These are phyloP conservation scores for Torulaspora globosa DNA, from an alignment of 1,139 yeast genomes.

Conservation along the genomic window DNA sequence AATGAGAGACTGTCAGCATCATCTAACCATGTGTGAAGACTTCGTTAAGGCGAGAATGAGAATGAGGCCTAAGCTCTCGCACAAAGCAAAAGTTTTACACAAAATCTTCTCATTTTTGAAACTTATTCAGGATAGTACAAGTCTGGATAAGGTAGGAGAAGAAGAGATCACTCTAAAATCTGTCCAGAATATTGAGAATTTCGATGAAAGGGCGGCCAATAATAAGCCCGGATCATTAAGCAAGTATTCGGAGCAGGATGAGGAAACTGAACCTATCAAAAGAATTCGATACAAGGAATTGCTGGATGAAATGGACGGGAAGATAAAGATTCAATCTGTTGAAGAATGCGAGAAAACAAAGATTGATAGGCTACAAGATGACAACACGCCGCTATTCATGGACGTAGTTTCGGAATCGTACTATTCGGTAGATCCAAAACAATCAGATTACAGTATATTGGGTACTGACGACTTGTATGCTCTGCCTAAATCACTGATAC, in stretches of 20 bases:
- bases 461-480: constrained; percentile 84
- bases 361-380: background rate
- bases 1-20: constrained; percentile 78
- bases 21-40: constrained; percentile 71
- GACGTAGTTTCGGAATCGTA: constrained; percentile 27
- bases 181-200: background rate
- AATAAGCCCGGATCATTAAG: background rate
- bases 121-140: constrained; percentile 68
- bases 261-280: background rate
- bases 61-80: constrained; percentile 60
- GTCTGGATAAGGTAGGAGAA: constrained; percentile 43
- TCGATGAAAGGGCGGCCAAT: background rate
- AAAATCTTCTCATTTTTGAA: constrained; percentile 73
- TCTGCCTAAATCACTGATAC: constrained; percentile 72
- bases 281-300: constrained; percentile 20
- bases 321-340: constrained; percentile 26
- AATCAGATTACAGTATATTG: constrained; percentile 43
- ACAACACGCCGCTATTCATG: constrained; percentile 25
- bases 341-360: background rate
- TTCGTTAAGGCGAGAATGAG: constrained; percentile 67
- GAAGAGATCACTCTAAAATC: constrained; percentile 26
- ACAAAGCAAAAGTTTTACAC: constrained; percentile 74
- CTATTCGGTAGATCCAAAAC: constrained; percentile 37
- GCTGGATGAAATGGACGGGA: constrained; percentile 26
- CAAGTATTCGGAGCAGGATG: background rate